phyloP scores from a whole-genome alignment of 129 eudicot species.

The Lactuca sativa region DNA sequence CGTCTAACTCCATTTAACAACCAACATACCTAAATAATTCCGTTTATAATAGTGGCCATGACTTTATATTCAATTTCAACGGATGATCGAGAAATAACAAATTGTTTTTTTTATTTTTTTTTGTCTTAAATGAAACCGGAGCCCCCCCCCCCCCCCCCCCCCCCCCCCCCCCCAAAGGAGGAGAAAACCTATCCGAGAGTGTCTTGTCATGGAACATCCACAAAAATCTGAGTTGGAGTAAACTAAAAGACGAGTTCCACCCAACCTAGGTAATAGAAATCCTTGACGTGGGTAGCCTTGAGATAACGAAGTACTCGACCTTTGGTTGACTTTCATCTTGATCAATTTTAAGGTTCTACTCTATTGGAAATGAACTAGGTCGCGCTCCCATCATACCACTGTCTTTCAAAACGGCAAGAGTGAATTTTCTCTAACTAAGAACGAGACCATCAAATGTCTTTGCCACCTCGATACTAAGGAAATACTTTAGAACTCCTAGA shows the following conservation, averaged over 20 bases:
- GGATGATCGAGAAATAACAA: background rate
- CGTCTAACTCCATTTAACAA: background rate
- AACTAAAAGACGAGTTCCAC: background rate
- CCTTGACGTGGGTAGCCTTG: background rate
- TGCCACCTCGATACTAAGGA: background rate
- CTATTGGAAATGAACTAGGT: too few relatives aligned
- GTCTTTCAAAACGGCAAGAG: too few relatives aligned
- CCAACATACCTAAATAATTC: background rate
- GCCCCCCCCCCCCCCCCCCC: background rate
- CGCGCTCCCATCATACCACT: too few relatives aligned
- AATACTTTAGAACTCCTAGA: background rate
- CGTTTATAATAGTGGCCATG: background rate
- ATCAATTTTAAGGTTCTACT: too few relatives aligned
- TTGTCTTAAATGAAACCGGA: background rate
- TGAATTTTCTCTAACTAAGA: conserved; percentile 5
- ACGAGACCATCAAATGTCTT: background rate
- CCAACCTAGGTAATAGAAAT: background rate
- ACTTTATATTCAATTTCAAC: background rate
- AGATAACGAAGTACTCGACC: background rate
- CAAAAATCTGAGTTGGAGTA: background rate
- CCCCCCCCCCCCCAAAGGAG: background rate
- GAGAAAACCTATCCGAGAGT: background rate
- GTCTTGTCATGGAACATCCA: too few relatives aligned
- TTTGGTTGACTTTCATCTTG: too few relatives aligned
- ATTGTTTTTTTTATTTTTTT: background rate